Conservation (phyloP, 306 rosid species). For the Lithocarpus polystachyus region DNA sequence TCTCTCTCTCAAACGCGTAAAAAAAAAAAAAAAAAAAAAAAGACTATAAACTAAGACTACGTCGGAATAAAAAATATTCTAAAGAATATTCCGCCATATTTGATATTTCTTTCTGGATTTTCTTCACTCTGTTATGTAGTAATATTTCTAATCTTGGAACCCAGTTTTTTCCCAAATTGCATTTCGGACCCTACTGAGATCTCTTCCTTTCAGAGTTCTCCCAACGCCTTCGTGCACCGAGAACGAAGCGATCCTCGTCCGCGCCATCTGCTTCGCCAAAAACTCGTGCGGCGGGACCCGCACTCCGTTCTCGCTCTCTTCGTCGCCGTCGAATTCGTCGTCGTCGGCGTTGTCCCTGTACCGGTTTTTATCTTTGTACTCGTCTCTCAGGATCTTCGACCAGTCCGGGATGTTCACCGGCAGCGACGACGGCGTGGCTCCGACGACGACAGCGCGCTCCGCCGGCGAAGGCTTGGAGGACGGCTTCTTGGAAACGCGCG, state of each 20-base stretch:
- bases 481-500: conserved; percentile 32
- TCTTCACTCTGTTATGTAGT: not conserved
- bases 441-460: conserved; percentile 16
- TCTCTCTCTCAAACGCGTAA: conserved; percentile 7
- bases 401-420: conserved; percentile 85
- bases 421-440: conserved; percentile 48
- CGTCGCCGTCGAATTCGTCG: conserved; percentile 24
- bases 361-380: conserved; percentile 47
- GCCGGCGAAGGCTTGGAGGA: conserved; percentile 18
- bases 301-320: conserved; percentile 24
- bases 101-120: too few relatives aligned
- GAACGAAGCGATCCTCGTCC: conserved; percentile 73
- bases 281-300: conserved; percentile 86
- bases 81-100: conserved; percentile 21
- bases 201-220: conserved; percentile 86
- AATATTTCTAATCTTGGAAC: conserved; percentile 48
- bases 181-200: conserved; percentile 82
- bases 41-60: not conserved
- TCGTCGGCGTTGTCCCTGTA: conserved; percentile 15
- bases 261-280: conserved; percentile 63
- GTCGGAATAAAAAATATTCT: not conserved
- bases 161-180: conserved; percentile 92
- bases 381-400: conserved; percentile 77
- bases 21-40: not conserved
- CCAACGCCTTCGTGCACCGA: conserved; percentile 92